Evolutionary conservation across 768 basidiomycete species (phyloP).

Genomic region (Serendipita sp.): DNA sequence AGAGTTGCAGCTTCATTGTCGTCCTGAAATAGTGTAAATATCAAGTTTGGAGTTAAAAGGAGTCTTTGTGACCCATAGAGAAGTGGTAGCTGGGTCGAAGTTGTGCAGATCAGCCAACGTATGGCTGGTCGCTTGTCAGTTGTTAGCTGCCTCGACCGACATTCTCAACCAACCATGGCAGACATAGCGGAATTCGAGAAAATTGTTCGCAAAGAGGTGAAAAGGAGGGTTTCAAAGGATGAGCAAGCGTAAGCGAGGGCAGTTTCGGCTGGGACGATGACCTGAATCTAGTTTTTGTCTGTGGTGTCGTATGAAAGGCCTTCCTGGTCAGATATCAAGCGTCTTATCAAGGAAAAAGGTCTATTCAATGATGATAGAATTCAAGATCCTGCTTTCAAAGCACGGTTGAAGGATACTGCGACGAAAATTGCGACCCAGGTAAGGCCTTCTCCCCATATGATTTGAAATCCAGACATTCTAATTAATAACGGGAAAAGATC

Average conservation of each 20-base stretch:
- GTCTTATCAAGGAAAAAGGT: background rate
- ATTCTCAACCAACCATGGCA: background rate
- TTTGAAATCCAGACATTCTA: background rate
- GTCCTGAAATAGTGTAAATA: background rate
- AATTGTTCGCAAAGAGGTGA: background rate
- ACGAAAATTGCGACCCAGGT: background rate
- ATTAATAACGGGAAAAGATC: background rate
- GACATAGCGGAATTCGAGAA: background rate
- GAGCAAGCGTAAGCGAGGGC: background rate
- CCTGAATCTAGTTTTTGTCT: background rate
- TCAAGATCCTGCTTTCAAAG: slow-evolving; percentile 1
- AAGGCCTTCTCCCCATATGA: background rate
- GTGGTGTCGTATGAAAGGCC: background rate
- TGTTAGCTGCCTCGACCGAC: background rate
- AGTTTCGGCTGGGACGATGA: no score
- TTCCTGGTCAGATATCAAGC: background rate
- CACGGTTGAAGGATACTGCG: background rate
- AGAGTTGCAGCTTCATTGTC: background rate
- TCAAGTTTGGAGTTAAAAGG: background rate
- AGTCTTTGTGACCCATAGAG: background rate
- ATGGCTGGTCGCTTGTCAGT: background rate
- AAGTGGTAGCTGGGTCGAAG: background rate
- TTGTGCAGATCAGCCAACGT: background rate
- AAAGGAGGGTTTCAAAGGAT: background rate
- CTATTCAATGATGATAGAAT: background rate